Percentiles rank a stretch among this genome's conserved stretches.
phyloP scores from a whole-genome alignment of 108 stramenopile species.

The Cyclotella atomus region DNA sequence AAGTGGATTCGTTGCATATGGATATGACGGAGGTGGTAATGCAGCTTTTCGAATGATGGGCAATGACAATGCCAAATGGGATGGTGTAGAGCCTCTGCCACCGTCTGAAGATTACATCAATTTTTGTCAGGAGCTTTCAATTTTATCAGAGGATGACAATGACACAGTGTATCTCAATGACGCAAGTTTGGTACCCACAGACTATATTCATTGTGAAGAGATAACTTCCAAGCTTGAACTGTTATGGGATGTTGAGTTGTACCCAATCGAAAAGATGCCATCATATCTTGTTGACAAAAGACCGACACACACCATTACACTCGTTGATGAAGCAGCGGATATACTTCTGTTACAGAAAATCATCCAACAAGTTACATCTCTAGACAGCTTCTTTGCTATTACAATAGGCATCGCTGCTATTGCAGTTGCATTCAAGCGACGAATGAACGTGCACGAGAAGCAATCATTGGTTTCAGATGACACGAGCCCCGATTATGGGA shows the following conservation, averaged over 20 bases:
- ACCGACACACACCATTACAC: too few relatives aligned
- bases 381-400: background rate
- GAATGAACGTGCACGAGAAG: too few relatives aligned
- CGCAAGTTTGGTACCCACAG: background rate
- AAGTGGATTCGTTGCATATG: conserved; percentile 1
- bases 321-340: too few relatives aligned
- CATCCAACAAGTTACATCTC: too few relatives aligned
- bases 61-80: background rate
- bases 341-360: too few relatives aligned
- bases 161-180: background rate
- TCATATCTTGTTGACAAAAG: background rate
- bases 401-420: background rate
- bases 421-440: background rate
- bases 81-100: background rate
- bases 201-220: background rate
- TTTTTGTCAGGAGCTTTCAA: background rate
- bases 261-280: background rate
- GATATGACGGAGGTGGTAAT: conserved; percentile 5
- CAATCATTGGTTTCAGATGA: too few relatives aligned
- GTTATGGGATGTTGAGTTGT: background rate
- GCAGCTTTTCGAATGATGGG: conserved; percentile 3
- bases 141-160: background rate
- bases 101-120: background rate
- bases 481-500: too few relatives aligned
- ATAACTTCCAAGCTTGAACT: background rate